These are phyloP conservation scores for Colletotrichum theobromicola DNA, from an alignment of 2,329 filamentous ascomycete genomes.

Conservation along the genomic window DNA sequence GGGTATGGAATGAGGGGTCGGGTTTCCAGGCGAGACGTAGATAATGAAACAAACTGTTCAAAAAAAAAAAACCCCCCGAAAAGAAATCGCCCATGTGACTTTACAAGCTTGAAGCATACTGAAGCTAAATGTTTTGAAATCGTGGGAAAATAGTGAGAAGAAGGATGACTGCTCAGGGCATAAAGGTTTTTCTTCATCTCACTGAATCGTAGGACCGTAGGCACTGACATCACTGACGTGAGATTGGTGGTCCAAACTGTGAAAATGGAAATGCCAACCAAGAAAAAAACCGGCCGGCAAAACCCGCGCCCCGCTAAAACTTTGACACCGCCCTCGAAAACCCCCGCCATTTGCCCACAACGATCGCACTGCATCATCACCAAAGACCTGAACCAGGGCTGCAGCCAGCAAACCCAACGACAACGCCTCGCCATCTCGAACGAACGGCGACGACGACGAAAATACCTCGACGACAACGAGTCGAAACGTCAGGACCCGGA, in stretches of 20 bases:
- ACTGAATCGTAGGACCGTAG: not conserved
- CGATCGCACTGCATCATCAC: not conserved
- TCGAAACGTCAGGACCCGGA: not conserved
- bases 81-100: not conserved
- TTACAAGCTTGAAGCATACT: not conserved
- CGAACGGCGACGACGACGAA: not conserved
- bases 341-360: slow-evolving; percentile 19
- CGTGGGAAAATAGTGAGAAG: not conserved
- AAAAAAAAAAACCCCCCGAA: not conserved
- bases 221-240: not conserved
- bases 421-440: not conserved
- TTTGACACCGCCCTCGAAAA: slow-evolving; percentile 37
- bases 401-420: not conserved
- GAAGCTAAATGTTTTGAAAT: too few species aligned
- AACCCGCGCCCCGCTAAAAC: slow-evolving; percentile 33
- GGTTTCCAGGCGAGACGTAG: slow-evolving; percentile 1
- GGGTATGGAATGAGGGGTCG: not conserved
- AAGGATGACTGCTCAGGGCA: not conserved
- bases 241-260: not conserved
- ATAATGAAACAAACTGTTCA: not conserved
- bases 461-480: not conserved
- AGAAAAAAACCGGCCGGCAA: not conserved
- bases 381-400: not conserved
- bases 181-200: not conserved
- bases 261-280: too few species aligned